Conservation (phyloP, 176 grass and related monocot genomes). For the Carex myosuroides region DNA sequence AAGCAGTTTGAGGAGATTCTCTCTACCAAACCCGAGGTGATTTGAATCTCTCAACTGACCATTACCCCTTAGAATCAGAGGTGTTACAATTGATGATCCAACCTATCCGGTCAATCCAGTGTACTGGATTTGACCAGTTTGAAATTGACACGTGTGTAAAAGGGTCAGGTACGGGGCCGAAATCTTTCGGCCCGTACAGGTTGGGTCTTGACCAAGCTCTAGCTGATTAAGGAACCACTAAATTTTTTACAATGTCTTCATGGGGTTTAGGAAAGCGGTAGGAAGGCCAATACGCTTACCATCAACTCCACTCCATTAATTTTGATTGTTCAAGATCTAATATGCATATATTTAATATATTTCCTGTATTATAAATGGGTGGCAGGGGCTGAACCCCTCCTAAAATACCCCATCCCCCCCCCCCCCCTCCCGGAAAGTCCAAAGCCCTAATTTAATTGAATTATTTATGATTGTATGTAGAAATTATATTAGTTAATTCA, state of each 20-base stretch:
- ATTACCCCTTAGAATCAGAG: not conserved
- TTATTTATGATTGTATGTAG: too few relatives aligned
- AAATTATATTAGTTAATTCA: too few relatives aligned
- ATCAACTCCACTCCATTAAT: not conserved
- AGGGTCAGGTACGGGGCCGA: not conserved
- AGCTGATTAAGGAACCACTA: not conserved
- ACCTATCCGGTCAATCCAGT: not conserved
- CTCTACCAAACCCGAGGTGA: constrained; percentile 26
- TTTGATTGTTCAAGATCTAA: not conserved
- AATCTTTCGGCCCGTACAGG: not conserved
- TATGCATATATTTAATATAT: not conserved
- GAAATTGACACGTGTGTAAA: not conserved
- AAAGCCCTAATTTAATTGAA: too few relatives aligned
- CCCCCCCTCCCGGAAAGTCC: too few relatives aligned
- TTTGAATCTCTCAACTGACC: not conserved
- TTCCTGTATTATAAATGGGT: not conserved
- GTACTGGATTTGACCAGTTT: not conserved
- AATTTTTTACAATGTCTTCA: not conserved
- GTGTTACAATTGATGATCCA: not conserved
- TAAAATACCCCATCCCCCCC: too few relatives aligned
- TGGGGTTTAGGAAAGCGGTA: not conserved
- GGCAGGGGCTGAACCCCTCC: not conserved
- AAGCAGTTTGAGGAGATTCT: constrained; percentile 40
- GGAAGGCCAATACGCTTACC: not conserved
- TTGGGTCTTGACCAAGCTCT: not conserved